Evolutionary conservation across 2,329 filamentous ascomycete genomes (phyloP), one percentile per base, ranked within the genome.

Genomic region (Venturia effusa): DNA sequence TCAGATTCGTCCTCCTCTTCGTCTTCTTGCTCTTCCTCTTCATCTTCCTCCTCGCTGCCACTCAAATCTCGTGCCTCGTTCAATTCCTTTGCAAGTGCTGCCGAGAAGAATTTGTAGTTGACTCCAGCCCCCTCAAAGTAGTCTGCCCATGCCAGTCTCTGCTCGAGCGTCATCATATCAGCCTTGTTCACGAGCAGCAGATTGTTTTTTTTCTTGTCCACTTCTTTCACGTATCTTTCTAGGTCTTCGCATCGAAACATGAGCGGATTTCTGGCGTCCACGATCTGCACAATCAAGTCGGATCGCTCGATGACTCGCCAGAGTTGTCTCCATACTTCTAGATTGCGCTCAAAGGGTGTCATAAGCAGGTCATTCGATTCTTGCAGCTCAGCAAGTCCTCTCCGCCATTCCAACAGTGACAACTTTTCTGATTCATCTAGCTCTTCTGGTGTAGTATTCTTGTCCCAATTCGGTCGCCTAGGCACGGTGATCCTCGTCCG

Each of bases 291-390:
- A 3, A 99, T 85, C 48, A 99, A 79, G 75, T 99, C 94, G 19
- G 92, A 97, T 66, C 94, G 83, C 80, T 99, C 94, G 70, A 99
- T 97, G 65, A 99, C 94, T 78, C 94, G 86, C 94, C 94, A 99
- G 70, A 99, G 74, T 76, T 99, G 94, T 73, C 94, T 86, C 94
- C 94, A 99, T 34, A 99, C 94, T 72, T 99, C 95, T 66, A 99
- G 73, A 73, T 99, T 99, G 66, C 94, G 85, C 81, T 99, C 94
- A 71, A 99, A 99, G 0, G 94, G 94, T 0, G 94, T 99, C 90
- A 99, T 92, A 63, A 99, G 83, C 64, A 99, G 77, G 74, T 99
- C 94, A 65, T 97, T 88, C 71, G 89, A 91, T 78, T 99, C 93
- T 72, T 97, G 90, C 63, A 99, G 77, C 74, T 97, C 92, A 0